Percentiles rank a stretch among this genome's conserved stretches.
These are phyloP conservation scores for Fusarium domesticum DNA, from an alignment of 2,329 filamentous ascomycete genomes.

Conservation along the genomic window DNA sequence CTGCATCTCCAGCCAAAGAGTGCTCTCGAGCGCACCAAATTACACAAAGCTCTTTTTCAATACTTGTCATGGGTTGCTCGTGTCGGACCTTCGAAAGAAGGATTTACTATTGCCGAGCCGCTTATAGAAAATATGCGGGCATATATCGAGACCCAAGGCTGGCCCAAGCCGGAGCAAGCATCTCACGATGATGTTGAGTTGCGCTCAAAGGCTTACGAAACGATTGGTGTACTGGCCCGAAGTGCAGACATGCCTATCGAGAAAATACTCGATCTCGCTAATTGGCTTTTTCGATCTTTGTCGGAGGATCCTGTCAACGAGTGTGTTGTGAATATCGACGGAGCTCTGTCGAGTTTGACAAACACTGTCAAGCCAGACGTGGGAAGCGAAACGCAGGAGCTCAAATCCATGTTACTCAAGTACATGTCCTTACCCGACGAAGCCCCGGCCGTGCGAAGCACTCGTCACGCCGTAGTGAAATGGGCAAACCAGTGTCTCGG, in stretches of 20 bases:
- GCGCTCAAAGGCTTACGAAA: conserved; percentile 82
- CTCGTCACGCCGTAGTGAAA: conserved; percentile 77
- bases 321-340: conserved; percentile 83
- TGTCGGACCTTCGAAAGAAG: conserved; percentile 57
- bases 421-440: conserved; percentile 60
- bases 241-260: conserved; percentile 56
- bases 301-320: conserved; percentile 73
- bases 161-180: conserved; percentile 65
- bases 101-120: conserved; percentile 64
- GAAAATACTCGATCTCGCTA: conserved; percentile 53
- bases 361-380: conserved; percentile 40
- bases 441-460: conserved; percentile 61
- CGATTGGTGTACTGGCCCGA: conserved; percentile 76
- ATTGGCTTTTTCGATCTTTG: conserved; percentile 81
- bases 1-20: conserved; percentile 40
- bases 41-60: conserved; percentile 78
- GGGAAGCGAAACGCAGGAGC: conserved; percentile 29
- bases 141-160: conserved; percentile 78
- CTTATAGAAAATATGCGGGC: conserved; percentile 66
- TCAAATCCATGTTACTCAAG: conserved; percentile 59
- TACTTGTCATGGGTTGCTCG: conserved; percentile 86
- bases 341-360: conserved; percentile 74
- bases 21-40: conserved; percentile 72
- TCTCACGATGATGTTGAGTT: conserved; percentile 62
- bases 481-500: conserved; percentile 87